Conservation (phyloP, 1,284 basidiomycete species). For the Stygiomarasmius scandens region DNA sequence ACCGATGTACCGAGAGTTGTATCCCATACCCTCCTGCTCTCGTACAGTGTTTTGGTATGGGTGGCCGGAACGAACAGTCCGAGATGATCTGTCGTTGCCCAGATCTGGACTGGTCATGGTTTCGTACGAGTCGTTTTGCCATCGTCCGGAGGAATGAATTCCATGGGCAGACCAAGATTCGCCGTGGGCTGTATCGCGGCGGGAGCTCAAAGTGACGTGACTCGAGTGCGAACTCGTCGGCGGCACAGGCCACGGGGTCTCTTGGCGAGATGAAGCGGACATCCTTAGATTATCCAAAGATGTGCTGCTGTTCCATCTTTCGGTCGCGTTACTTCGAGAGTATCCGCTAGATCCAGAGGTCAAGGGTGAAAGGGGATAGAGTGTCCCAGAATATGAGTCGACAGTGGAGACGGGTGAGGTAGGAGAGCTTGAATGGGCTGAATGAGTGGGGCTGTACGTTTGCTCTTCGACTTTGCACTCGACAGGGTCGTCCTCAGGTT, state of each 20-base stretch:
- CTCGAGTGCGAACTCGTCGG: conserved; percentile 24
- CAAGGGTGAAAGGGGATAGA: conserved; percentile 33
- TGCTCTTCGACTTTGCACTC: conserved; percentile 51
- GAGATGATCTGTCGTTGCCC: conserved; percentile 32
- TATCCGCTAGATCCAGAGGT: conserved; percentile 25
- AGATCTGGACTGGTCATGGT: no score
- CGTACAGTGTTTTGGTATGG: conserved; percentile 33
- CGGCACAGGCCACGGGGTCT: conserved; percentile 19
- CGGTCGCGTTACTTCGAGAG: conserved; percentile 5
- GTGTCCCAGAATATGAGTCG: conserved; percentile 31
- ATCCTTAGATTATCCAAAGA: conserved; percentile 21
- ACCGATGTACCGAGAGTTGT: conserved; percentile 3
- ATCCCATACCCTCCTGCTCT: conserved; percentile 13
- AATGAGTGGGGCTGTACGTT: conserved; percentile 39
- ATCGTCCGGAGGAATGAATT: conserved; percentile 34
- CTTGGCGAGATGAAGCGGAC: conserved; percentile 15
- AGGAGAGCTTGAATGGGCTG: conserved; percentile 37
- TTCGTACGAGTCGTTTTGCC: conserved; percentile 36
- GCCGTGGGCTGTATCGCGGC: conserved; percentile 32
- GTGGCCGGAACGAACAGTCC: conserved; percentile 41
- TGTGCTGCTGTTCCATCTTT: conserved; percentile 12
- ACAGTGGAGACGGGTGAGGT: conserved; percentile 32
- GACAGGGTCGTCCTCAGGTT: conserved; percentile 44
- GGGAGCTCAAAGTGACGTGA: conserved; percentile 24
- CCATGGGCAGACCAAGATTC: conserved; percentile 36